Base-by-base conservation (phyloP, 768 basidiomycete genomes). In the Phlegmacium glaucopus region DNA sequence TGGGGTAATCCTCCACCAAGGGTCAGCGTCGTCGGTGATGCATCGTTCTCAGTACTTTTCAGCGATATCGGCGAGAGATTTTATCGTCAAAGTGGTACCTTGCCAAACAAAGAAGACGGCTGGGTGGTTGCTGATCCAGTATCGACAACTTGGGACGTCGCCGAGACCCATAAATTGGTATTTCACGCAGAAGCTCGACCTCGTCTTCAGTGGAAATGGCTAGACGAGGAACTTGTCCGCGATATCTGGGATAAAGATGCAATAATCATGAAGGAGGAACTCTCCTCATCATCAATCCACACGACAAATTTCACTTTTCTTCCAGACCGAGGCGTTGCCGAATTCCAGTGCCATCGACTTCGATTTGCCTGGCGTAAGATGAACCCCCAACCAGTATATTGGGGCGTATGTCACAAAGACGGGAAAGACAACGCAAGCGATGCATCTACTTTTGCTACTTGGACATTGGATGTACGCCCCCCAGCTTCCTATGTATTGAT, bases 201-300 rank as follows among this genome's bases (percentile, higher is more conserved):
- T 5, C 22, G 5, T 22, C 22, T 10, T 7, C 39, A 50, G 22
- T 61, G 59, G 56, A 39, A 40, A 42, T 61, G 52, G 68, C 56
- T 78, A 15, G 61, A 61, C 10, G 51, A 70, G 42, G 55, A 59
- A 3, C 59, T 62, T 17, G 58, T 70, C 11, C 45, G 63, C 12
- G 54, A 54, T 3, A 50, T 73, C 4, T 75, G 73, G 72, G 57
- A 61, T 4, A 54, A 53, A 17, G 78, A 80, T 44, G 68, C 62
- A 11, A 48, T 56, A 25, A 45, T 61, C 13, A 72, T 79, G 42
- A 62, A 65, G 46, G 51, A 60, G 11, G 70, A 69, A 37, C 52
- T 72, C 48, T 48, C 50, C 11, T 34, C n/a, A 2, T 34, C 22
- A 44, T 52, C 18, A 47, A 45, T 47, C 28, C 47, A 42, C n/a